These are phyloP conservation scores for Rhodotorula sp. DNA, from an alignment of 1,284 basidiomycete species.

Conservation along the genomic window DNA sequence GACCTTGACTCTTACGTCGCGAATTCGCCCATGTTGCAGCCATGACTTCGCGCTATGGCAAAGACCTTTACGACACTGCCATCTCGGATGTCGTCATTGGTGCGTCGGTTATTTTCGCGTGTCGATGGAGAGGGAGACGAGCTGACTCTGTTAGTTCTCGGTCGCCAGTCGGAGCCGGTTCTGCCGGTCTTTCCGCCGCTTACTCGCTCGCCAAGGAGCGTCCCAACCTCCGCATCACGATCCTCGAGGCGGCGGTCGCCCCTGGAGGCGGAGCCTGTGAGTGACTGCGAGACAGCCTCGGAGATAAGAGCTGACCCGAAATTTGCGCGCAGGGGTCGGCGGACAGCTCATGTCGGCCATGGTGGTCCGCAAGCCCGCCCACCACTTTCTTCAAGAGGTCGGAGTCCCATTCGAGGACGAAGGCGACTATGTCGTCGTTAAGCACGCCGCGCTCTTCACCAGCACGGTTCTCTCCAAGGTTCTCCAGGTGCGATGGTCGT, in stretches of 20 bases:
- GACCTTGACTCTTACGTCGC: background rate
- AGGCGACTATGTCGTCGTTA: constrained; percentile 71
- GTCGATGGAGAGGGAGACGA: background rate
- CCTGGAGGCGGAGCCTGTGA: constrained; percentile 55
- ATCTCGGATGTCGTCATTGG: constrained; percentile 72
- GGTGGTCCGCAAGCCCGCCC: constrained; percentile 79
- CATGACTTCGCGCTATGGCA: constrained; percentile 68
- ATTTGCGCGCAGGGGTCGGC: constrained; percentile 44
- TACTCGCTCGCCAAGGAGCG: constrained; percentile 67
- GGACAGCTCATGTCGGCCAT: constrained; percentile 81
- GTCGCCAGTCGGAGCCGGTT: constrained; percentile 65
- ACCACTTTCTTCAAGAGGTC: constrained; percentile 68
- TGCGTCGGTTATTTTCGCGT: background rate
- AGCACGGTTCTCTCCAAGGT: constrained; percentile 73
- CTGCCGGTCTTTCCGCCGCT: constrained; percentile 73
- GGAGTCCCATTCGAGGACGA: constrained; percentile 79
- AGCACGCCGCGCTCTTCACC: constrained; percentile 78
- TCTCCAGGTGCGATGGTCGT: constrained; percentile 51
- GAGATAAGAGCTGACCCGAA: background rate
- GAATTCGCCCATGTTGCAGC: constrained; percentile 43
- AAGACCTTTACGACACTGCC: constrained; percentile 47
- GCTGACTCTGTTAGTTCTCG: background rate
- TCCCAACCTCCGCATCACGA: constrained; percentile 74
- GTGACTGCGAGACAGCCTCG: background rate
- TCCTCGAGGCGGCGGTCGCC: constrained; percentile 76